Conservation (phyloP, 177 flowering plant genomes). For the Tripterygium wilfordii region DNA sequence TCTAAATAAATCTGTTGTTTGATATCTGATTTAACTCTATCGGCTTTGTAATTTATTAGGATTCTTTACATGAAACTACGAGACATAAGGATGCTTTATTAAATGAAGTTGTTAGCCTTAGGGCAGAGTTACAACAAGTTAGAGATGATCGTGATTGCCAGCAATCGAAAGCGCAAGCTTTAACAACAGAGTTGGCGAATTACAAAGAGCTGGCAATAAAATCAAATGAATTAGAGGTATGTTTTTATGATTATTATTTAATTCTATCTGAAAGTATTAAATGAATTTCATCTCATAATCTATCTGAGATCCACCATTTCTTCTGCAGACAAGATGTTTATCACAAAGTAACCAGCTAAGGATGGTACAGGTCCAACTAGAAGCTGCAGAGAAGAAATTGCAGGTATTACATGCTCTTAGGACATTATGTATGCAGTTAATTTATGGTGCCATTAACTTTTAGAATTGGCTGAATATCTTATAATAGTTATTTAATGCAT, state of each 20-base stretch:
- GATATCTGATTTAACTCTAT: too few relatives aligned
- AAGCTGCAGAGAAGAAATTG: constrained; percentile 50
- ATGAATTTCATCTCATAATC: too few relatives aligned
- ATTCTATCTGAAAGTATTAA: not conserved
- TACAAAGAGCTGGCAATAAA: constrained; percentile 31
- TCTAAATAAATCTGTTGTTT: too few relatives aligned
- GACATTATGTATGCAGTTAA: not conserved
- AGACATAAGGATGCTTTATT: constrained; percentile 44
- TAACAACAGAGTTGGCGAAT: constrained; percentile 28
- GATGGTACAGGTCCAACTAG: constrained; percentile 51
- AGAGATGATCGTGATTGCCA: constrained; percentile 52
- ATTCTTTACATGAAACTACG: constrained; percentile 39
- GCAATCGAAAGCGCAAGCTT: constrained; percentile 25
- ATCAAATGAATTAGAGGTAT: constrained; percentile 47
- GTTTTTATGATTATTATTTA: not conserved
- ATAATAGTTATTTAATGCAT: not conserved
- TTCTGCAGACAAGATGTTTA: constrained; percentile 55
- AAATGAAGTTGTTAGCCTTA: constrained; percentile 36
- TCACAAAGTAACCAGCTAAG: constrained; percentile 56
- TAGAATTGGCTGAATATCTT: not conserved
- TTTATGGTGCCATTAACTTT: not conserved
- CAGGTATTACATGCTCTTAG: constrained; percentile 32
- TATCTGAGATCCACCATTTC: not conserved
- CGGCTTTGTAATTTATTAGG: too few relatives aligned
- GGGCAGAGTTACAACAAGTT: constrained; percentile 43